A percentile compares a stretch with the other conserved stretches of the same genome.
Evolutionary conservation across 1,284 basidiomycete genomes (phyloP).

Genomic region (Sphaerobolus stellatus): DNA sequence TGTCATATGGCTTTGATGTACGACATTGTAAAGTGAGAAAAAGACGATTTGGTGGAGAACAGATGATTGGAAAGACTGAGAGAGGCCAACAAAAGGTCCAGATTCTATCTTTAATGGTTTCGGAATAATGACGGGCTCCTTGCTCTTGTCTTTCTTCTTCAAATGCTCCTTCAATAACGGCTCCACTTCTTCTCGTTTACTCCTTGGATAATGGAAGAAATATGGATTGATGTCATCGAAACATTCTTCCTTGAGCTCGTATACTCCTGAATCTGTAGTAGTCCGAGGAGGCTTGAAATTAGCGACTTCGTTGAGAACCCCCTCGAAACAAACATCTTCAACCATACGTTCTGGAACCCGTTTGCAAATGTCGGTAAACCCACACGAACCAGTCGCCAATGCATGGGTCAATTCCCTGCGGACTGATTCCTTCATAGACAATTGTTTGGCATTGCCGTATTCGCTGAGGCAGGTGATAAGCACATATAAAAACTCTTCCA

Average conservation of each 20-base stretch:
- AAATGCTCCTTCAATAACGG: conserved; percentile 68
- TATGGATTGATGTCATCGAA: conserved; percentile 93
- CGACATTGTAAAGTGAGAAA: conserved; percentile 69
- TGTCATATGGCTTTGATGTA: conserved; percentile 54
- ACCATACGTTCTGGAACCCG: conserved; percentile 87
- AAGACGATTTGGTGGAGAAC: conserved; percentile 76
- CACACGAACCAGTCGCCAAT: conserved; percentile 83
- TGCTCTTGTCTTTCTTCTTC: conserved; percentile 61
- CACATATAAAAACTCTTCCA: conserved; percentile 90
- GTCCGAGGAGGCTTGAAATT: conserved; percentile 82
- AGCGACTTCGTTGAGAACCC: conserved; percentile 77
- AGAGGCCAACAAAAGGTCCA: conserved; percentile 68
- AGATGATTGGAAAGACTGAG: conserved; percentile 62
- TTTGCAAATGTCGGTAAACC: conserved; percentile 92
- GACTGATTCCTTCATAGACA: conserved; percentile 67
- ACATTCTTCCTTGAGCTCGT: conserved; percentile 82
- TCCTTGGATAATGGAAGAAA: conserved; percentile 95
- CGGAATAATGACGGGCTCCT: conserved; percentile 76
- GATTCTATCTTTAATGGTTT: conserved; percentile 59
- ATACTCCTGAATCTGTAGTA: conserved; percentile 78
- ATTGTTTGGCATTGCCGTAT: conserved; percentile 70
- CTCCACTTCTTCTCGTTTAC: conserved; percentile 94
- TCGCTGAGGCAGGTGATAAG: conserved; percentile 88
- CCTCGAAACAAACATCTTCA: conserved; percentile 85
- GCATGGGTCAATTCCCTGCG: conserved; percentile 89